Conservation (phyloP, 139 green algal species). For the Zygnema circumcarinatum region DNA sequence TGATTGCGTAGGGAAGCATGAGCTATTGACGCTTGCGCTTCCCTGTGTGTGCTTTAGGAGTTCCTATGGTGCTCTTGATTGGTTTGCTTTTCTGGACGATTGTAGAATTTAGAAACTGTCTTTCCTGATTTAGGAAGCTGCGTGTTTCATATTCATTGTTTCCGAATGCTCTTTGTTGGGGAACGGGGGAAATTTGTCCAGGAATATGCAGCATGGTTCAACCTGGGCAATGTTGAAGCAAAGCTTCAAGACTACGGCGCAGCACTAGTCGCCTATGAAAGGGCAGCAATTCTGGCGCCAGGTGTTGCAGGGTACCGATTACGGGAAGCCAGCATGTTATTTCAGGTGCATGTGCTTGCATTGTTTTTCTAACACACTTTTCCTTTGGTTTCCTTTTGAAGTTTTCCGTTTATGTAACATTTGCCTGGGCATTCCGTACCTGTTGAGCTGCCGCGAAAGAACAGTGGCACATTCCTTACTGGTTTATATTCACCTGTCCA, state of each 20-base stretch:
- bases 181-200: not conserved
- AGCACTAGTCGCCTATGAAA: constrained; percentile 13
- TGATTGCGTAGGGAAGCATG: no score
- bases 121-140: no score
- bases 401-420: not conserved
- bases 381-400: not conserved
- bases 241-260: constrained; percentile 12
- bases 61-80: no score
- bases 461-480: no score
- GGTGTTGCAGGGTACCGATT: constrained; percentile 60
- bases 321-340: constrained; percentile 17
- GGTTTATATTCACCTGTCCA: no score
- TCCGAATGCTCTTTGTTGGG: no score
- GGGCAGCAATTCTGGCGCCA: constrained; percentile 41
- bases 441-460: not conserved
- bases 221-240: constrained; percentile 39
- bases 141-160: no score
- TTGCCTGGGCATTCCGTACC: not conserved
- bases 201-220: constrained; percentile 59
- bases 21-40: no score
- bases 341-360: constrained; percentile 29
- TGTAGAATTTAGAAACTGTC: no score
- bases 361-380: not conserved
- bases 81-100: no score
- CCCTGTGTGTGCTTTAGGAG: no score